Evolutionary conservation across 2,329 filamentous ascomycete genomes (phyloP).

Genomic region (Beauveria sp.): DNA sequence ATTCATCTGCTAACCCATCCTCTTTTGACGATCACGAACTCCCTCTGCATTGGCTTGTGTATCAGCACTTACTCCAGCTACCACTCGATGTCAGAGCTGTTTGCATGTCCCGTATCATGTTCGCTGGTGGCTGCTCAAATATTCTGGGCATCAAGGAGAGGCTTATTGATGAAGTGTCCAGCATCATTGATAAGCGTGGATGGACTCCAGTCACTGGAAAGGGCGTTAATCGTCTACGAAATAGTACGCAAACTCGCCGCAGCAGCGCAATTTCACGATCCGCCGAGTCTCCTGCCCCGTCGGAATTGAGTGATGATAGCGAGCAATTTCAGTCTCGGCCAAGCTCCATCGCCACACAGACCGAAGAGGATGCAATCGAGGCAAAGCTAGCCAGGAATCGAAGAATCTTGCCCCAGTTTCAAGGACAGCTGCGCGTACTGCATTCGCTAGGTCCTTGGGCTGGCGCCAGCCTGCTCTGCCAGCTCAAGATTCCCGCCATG

Average conservation of each 20-base stretch:
- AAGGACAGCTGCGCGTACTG: constrained; percentile 56
- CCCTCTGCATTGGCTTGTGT: constrained; percentile 68
- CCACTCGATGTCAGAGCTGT: constrained; percentile 74
- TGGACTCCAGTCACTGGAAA: constrained; percentile 74
- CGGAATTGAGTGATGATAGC: constrained; percentile 19
- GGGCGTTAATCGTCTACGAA: constrained; percentile 47
- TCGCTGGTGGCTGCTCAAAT: constrained; percentile 72
- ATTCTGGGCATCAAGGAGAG: constrained; percentile 74
- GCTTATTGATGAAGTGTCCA: constrained; percentile 65
- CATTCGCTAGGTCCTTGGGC: constrained; percentile 68
- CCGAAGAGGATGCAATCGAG: constrained; percentile 25
- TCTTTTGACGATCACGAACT: constrained; percentile 83
- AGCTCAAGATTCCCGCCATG: constrained; percentile 60
- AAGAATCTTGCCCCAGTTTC: constrained; percentile 33
- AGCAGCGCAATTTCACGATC: constrained; percentile 17
- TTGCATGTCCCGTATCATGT: constrained; percentile 83
- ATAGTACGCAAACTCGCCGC: constrained; percentile 35
- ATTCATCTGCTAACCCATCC: constrained; percentile 35
- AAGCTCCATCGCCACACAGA: constrained; percentile 19
- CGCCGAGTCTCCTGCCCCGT: constrained; percentile 15
- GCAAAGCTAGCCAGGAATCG: constrained; percentile 29
- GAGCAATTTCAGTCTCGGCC: constrained; percentile 14
- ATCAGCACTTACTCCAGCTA: constrained; percentile 65
- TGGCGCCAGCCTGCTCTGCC: constrained; percentile 62
- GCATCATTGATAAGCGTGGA: constrained; percentile 58